Conservation (phyloP, 2,329 filamentous ascomycete genomes). For the Penicillium thymicola region DNA sequence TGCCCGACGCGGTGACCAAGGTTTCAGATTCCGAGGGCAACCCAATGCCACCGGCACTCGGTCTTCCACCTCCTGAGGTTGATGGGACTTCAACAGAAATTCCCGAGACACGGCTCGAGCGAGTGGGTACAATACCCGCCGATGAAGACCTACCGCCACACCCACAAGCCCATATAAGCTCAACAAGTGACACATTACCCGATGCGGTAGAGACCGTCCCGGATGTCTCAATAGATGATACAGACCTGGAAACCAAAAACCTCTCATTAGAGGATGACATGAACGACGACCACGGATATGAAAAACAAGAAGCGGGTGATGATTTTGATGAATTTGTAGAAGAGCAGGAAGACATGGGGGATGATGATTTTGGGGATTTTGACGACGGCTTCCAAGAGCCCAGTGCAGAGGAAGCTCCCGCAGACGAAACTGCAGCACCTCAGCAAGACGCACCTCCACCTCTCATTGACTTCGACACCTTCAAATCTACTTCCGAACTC, state of each 20-base stretch:
- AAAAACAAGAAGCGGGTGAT: slow-evolving; percentile 58
- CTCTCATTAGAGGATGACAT: slow-evolving; percentile 56
- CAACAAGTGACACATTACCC: slow-evolving; percentile 43
- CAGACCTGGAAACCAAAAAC: slow-evolving; percentile 38
- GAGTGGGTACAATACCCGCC: slow-evolving; percentile 40
- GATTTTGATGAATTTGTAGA: slow-evolving; percentile 54
- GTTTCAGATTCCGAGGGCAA: slow-evolving; percentile 42
- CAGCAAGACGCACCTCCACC: slow-evolving; percentile 33
- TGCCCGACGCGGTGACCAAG: slow-evolving; percentile 56
- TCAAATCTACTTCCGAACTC: slow-evolving; percentile 44
- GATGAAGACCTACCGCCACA: slow-evolving; percentile 30
- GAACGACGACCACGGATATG: slow-evolving; percentile 39
- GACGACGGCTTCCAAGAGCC: slow-evolving; percentile 62
- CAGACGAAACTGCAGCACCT: slow-evolving; percentile 15
- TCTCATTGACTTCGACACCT: slow-evolving; percentile 53
- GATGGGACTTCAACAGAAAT: slow-evolving; percentile 24
- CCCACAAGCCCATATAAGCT: slow-evolving; percentile 40
- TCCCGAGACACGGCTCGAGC: slow-evolving; percentile 46
- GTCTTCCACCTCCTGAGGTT: slow-evolving; percentile 22
- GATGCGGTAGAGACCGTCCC: slow-evolving; percentile 43
- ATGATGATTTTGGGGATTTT: slow-evolving; percentile 63
- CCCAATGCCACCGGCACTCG: slow-evolving; percentile 14
- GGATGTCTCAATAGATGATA: slow-evolving; percentile 51
- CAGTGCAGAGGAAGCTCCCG: slow-evolving; percentile 25
- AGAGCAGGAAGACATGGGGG: slow-evolving; percentile 49